Base-by-base conservation (phyloP, 2,329 filamentous ascomycete species). In the Emergomyces pasteurianus region DNA sequence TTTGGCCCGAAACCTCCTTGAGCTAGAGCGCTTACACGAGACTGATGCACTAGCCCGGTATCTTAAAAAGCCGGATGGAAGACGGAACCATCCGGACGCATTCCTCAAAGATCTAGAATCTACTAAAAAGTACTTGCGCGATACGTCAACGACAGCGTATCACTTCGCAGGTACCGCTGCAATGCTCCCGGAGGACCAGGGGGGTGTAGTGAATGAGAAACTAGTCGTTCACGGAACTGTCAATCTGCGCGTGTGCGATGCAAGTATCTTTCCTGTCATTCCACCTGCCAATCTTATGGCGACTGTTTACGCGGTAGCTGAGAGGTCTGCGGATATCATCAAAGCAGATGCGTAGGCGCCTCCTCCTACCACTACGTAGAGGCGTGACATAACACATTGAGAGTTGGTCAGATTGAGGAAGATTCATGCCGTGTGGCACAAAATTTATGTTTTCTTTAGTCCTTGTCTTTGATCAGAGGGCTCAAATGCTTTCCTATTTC, bases 221-320 rank as follows among this genome's bases (percentile, higher is more conserved):
- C 49, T 74, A 49, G 67, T 65, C 54, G 71, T 73, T 28, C 70
- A 74, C 54, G 71, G 71, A 7, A 72, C 71, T 1, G 63, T 63
- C 0, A 74, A 73, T 61, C 60, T 73, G 8, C 65, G 71, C 5
- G 68, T 73, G 18, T 67, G 71, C 3, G 71, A 73, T 63, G 71
- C 70, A 18, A 71, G 69, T 54, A 64, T 71, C 34, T 63, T 68
- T 47, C 71, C 70, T 0, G 62, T 72, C 46, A 67, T 71, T 54
- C 61, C 70, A 2, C 66, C 65, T 31, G 70, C 68, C 5, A 67
- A 72, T 61, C 61, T 69, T 2, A 62, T 61, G 59, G 66, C 62
- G 34, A 69, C 68, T 2, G 43, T 72, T 0, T 73, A 73, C 58
- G 70, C 66, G 12, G 65, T 73, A 46, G 69, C 69, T 2, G 70